Evolutionary conservation across 495 filamentous ascomycete genomes (phyloP).

Genomic region (Hypomontagnella monticulosa): DNA sequence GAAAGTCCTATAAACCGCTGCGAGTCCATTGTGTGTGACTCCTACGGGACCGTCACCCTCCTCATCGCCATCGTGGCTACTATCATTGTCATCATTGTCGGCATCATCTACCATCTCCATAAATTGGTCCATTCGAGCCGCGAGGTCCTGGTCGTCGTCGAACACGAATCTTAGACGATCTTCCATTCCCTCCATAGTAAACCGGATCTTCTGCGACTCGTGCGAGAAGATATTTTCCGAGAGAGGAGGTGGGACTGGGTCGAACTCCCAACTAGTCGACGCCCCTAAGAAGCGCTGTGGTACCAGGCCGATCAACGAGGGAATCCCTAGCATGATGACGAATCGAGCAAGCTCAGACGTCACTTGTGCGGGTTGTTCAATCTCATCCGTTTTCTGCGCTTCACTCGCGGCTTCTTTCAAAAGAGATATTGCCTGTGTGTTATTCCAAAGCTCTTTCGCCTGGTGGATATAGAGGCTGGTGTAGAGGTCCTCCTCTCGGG

Average conservation of each 20-base stretch:
- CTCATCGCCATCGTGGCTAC: neutral
- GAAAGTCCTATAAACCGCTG: constrained; percentile 20
- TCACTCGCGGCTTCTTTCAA: constrained; percentile 75
- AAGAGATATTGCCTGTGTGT: constrained; percentile 73
- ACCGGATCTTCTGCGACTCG: constrained; percentile 49
- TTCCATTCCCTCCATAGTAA: constrained; percentile 9
- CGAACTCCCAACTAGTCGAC: constrained; percentile 67
- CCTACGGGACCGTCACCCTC: neutral
- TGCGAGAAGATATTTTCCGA: constrained; percentile 59
- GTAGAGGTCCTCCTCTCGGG: constrained; percentile 74
- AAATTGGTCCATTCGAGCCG: constrained; percentile 19
- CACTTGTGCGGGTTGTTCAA: constrained; percentile 57
- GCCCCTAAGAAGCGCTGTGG: constrained; percentile 62
- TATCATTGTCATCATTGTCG: too few relatives aligned
- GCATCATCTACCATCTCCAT: too few relatives aligned
- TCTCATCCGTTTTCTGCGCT: constrained; percentile 52
- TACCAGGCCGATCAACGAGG: constrained; percentile 67
- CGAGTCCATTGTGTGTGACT: neutral
- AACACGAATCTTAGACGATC: neutral
- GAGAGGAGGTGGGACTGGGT: constrained; percentile 71
- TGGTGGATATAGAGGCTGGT: constrained; percentile 81
- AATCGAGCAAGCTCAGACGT: constrained; percentile 75
- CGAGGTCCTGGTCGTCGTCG: constrained; percentile 13
- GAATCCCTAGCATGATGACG: constrained; percentile 78
- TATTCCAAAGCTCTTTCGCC: constrained; percentile 91